phyloP scores from a whole-genome alignment of 306 rosid species.

The Cicer judaicum region DNA sequence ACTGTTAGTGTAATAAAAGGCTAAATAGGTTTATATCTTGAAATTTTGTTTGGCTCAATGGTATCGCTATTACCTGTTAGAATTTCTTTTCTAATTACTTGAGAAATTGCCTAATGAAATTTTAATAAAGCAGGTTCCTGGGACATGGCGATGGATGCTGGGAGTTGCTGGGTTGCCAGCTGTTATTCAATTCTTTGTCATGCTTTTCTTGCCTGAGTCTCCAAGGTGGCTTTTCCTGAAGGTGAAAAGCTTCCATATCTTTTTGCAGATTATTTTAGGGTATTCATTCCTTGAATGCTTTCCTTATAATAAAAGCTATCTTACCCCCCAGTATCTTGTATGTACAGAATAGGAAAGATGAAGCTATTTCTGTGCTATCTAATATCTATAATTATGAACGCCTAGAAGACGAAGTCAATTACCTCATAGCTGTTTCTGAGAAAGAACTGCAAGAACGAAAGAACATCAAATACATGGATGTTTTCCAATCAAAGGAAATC shows the following conservation, averaged over 20 bases:
- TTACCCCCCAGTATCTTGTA: neutral
- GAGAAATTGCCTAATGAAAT: slow-evolving; percentile 27
- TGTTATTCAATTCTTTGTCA: slow-evolving; percentile 63
- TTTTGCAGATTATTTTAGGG: neutral
- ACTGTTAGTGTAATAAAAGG: slow-evolving; percentile 15
- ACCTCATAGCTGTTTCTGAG: slow-evolving; percentile 37
- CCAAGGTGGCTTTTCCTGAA: slow-evolving; percentile 84
- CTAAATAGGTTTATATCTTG: neutral
- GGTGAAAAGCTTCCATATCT: slow-evolving; percentile 48
- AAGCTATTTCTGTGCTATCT: slow-evolving; percentile 46
- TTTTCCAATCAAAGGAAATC: slow-evolving; percentile 43
- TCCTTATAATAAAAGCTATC: slow-evolving; percentile 32
- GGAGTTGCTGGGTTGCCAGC: slow-evolving; percentile 80
- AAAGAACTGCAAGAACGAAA: slow-evolving; percentile 38
- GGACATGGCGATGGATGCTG: slow-evolving; percentile 94
- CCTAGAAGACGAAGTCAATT: slow-evolving; percentile 39
- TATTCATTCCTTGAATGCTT: neutral
- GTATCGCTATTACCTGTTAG: slow-evolving; percentile 4
- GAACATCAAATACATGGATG: slow-evolving; percentile 35
- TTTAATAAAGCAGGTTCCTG: slow-evolving; percentile 66
- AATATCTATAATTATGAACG: slow-evolving; percentile 44
- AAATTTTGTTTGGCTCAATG: slow-evolving; percentile 22
- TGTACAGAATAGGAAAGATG: slow-evolving; percentile 42
- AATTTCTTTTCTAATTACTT: neutral
- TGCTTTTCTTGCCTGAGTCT: slow-evolving; percentile 79